A percentile compares a stretch with the other conserved stretches of the same genome.
phyloP scores from a whole-genome alignment of 305 asterid species.

The Fraxinus paxiana region DNA sequence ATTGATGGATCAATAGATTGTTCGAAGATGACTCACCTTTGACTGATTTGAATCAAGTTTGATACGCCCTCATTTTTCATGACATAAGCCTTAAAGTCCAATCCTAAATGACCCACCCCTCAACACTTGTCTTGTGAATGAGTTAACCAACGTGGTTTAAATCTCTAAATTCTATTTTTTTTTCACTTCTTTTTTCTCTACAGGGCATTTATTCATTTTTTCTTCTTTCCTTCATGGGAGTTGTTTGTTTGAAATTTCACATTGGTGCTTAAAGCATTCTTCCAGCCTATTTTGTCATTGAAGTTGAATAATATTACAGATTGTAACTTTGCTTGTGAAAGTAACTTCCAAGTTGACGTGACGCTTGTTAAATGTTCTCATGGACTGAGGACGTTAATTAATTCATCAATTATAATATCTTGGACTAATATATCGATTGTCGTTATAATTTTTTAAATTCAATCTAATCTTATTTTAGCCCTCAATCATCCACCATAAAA shows the following conservation, averaged over 20 bases:
- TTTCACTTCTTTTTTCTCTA: background rate
- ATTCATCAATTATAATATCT: background rate
- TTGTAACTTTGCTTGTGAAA: background rate
- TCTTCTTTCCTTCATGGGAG: background rate
- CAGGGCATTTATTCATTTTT: background rate
- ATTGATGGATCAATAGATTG: slow-evolving; percentile 7
- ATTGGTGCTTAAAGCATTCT: background rate
- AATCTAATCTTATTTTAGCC: background rate
- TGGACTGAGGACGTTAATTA: background rate
- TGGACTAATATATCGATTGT: background rate
- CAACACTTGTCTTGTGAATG: background rate
- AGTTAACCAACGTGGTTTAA: background rate
- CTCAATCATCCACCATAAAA: background rate
- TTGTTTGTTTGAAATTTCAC: background rate
- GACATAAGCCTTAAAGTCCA: background rate
- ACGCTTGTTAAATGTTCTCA: background rate
- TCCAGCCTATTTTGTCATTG: background rate
- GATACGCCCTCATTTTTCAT: background rate
- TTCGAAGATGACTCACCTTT: background rate
- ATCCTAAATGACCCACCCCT: background rate
- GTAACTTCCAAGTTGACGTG: background rate
- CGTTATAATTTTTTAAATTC: background rate
- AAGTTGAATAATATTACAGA: too few species aligned
- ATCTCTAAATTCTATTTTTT: background rate
- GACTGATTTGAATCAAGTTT: background rate